These are phyloP conservation scores for Neonectria punicea DNA, from an alignment of 2,329 filamentous ascomycete species.

Conservation along the genomic window DNA sequence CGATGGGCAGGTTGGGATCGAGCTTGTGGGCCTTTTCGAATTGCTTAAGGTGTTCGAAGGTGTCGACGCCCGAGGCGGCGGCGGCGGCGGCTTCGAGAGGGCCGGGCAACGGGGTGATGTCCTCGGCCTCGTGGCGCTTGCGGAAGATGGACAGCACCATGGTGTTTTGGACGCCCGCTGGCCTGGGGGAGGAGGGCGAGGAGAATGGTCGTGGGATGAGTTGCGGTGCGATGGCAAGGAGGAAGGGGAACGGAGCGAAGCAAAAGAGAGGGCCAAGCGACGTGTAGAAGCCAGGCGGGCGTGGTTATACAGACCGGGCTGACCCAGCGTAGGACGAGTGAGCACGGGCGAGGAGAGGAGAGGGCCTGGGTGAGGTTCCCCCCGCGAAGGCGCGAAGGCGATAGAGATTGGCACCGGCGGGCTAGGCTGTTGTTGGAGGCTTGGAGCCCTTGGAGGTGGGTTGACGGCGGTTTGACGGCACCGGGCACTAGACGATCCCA, in stretches of 20 bases:
- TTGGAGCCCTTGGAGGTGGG: background rate
- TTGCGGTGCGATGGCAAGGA: conserved; percentile 21
- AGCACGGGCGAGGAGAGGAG: conserved; percentile 11
- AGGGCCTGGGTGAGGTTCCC: conserved; percentile 14
- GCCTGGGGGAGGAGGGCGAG: conserved; percentile 9
- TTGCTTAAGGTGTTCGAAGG: conserved; percentile 60
- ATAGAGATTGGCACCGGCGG: conserved; percentile 24
- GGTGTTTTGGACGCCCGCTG: conserved; percentile 29
- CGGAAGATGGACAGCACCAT: conserved; percentile 55
- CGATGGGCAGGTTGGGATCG: conserved; percentile 73
- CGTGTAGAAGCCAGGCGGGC: conserved; percentile 11
- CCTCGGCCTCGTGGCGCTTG: conserved; percentile 58
- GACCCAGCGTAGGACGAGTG: conserved; percentile 15
- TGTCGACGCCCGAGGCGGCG: conserved; percentile 53
- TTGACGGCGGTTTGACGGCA: background rate
- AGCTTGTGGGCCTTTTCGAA: conserved; percentile 71
- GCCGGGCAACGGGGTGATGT: conserved; percentile 56
- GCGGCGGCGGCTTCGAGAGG: conserved; percentile 52
- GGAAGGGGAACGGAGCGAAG: conserved; percentile 7
- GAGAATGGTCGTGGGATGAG: conserved; percentile 18
- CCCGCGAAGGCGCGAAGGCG: conserved; percentile 22
- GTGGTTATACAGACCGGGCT: conserved; percentile 26
- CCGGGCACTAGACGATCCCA: conserved; percentile 11
- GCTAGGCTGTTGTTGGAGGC: background rate
- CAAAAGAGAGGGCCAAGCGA: conserved; percentile 6